These are phyloP conservation scores for Cicer bijugum DNA, from an alignment of 306 rosid genomes.

Conservation along the genomic window DNA sequence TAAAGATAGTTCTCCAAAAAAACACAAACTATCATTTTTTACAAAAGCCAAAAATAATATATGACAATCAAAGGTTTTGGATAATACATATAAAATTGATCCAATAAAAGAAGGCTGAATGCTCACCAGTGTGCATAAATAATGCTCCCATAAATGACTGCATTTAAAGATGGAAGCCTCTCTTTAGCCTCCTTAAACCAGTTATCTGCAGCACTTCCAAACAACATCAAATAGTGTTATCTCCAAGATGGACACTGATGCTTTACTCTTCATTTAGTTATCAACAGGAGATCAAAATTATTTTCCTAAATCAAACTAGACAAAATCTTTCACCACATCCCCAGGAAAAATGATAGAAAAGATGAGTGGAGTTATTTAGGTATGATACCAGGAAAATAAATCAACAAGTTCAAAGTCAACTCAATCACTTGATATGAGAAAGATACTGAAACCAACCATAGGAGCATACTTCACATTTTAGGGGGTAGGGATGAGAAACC, in stretches of 20 bases:
- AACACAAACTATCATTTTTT: background rate
- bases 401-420: conserved; percentile 10
- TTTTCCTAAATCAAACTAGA: conserved; percentile 33
- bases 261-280: conserved; percentile 25
- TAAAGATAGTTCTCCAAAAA: conserved; percentile 11
- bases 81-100: conserved; percentile 24
- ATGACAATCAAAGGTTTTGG: conserved; percentile 20
- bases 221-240: conserved; percentile 57
- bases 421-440: conserved; percentile 11
- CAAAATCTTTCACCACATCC: conserved; percentile 32
- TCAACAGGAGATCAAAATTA: conserved; percentile 30
- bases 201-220: conserved; percentile 95
- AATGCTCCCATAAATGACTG: conserved; percentile 84
- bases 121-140: conserved; percentile 92
- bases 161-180: conserved; percentile 72
- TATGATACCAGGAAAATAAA: conserved; percentile 24
- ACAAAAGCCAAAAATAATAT: background rate
- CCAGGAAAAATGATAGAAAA: conserved; percentile 24
- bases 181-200: conserved; percentile 94
- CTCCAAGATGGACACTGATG: conserved; percentile 35
- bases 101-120: conserved; percentile 34
- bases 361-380: background rate
- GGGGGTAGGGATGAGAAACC: conserved; percentile 18
- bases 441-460: conserved; percentile 33
- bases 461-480: conserved; percentile 19